These are phyloP conservation scores for Paraphoma sp. DNA, from an alignment of 2,329 filamentous ascomycete species.

Conservation along the genomic window DNA sequence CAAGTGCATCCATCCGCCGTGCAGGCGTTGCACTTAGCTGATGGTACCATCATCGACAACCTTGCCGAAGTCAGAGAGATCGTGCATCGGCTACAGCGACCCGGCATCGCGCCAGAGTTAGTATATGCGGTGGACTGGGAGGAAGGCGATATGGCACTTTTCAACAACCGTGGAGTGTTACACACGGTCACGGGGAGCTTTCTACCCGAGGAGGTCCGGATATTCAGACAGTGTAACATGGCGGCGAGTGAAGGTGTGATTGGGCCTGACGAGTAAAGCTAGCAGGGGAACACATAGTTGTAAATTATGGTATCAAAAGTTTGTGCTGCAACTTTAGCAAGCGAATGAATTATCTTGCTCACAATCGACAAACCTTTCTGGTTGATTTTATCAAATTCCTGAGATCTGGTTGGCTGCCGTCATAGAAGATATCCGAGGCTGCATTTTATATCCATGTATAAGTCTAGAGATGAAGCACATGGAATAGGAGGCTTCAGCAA, in stretches of 20 bases:
- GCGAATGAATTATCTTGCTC: not conserved
- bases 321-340: not conserved
- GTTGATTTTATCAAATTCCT: too few species aligned
- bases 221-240: conserved; percentile 82
- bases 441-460: not conserved
- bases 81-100: conserved; percentile 75
- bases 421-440: not conserved
- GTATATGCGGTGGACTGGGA: conserved; percentile 81
- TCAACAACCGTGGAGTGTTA: conserved; percentile 77
- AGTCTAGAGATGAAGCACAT: not conserved
- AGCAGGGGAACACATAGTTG: not conserved
- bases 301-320: too few species aligned
- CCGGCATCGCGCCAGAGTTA: conserved; percentile 70
- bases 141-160: conserved; percentile 77
- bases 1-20: conserved; percentile 78
- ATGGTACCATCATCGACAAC: conserved; percentile 74
- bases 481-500: too few species aligned
- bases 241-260: conserved; percentile 67
- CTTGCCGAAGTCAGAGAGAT: conserved; percentile 69
- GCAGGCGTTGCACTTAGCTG: conserved; percentile 69
- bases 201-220: conserved; percentile 71
- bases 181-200: conserved; percentile 81
- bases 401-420: too few species aligned
- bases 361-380: too few species aligned
- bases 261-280: conserved; percentile 41